These are phyloP conservation scores for Ganoderma sinense DNA, from an alignment of 1,284 basidiomycete genomes.

Conservation along the genomic window DNA sequence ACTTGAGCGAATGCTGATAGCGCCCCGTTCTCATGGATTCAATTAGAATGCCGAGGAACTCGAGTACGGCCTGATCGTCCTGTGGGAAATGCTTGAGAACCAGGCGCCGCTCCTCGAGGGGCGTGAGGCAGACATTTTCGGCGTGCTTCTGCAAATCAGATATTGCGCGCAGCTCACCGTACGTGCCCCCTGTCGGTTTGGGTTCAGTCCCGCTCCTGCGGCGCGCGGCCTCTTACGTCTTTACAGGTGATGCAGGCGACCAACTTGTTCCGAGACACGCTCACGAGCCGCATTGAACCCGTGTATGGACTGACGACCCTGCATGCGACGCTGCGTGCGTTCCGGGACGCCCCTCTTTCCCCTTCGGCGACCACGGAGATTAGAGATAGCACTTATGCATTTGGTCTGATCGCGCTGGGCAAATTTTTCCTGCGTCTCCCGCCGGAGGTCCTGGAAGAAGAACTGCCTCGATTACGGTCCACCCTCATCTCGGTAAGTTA, in stretches of 20 bases:
- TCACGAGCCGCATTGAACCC: conserved; percentile 75
- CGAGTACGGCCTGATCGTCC: conserved; percentile 75
- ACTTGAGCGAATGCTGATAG: conserved; percentile 24
- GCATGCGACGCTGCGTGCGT: conserved; percentile 71
- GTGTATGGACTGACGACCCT: conserved; percentile 85
- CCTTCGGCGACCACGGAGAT: conserved; percentile 51
- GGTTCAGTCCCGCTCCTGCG: conserved; percentile 19
- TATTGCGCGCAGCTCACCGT: conserved; percentile 77
- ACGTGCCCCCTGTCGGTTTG: conserved; percentile 37
- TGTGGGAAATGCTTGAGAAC: conserved; percentile 81
- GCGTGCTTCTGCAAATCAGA: conserved; percentile 65
- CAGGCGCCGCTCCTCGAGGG: conserved; percentile 75
- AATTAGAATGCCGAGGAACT: conserved; percentile 65
- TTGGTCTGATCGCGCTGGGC: conserved; percentile 81
- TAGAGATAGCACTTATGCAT: conserved; percentile 75
- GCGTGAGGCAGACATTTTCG: conserved; percentile 74
- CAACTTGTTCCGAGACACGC: conserved; percentile 76
- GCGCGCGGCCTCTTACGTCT: conserved; percentile 23
- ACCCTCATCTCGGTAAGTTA: conserved; percentile 72
- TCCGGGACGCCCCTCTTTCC: conserved; percentile 60
- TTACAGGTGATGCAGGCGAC: conserved; percentile 80
- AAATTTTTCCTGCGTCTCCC: conserved; percentile 83
- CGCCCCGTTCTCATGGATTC: conserved; percentile 25
- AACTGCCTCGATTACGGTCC: conserved; percentile 74
- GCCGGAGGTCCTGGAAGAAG: conserved; percentile 84